Conservation (phyloP, 2,329 filamentous ascomycete genomes). For the Amauroascus niger region DNA sequence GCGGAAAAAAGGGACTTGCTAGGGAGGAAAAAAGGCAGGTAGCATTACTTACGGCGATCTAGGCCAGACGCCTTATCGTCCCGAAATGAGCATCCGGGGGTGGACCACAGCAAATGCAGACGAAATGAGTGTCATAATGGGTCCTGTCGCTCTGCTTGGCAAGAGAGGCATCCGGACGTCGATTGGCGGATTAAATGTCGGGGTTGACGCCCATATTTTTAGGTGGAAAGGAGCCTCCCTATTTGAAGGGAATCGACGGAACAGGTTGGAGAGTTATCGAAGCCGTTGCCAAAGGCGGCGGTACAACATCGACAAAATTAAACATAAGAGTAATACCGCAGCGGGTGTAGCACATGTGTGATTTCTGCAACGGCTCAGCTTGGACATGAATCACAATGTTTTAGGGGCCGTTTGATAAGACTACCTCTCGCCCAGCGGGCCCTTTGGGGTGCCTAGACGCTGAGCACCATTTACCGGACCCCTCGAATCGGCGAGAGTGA, state of each 20-base stretch:
- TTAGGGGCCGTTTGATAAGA: not conserved
- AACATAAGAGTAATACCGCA: slow-evolving; percentile 5
- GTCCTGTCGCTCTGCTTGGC: not conserved
- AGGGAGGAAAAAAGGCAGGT: not conserved
- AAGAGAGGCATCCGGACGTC: not conserved
- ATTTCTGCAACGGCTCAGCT: slow-evolving; percentile 5
- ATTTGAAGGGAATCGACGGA: slow-evolving; percentile 11
- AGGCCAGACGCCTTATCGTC: not conserved
- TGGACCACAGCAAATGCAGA: not conserved
- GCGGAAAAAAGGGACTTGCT: not conserved
- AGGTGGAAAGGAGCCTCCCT: not conserved
- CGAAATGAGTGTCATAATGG: not conserved
- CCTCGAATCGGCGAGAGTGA: not conserved
- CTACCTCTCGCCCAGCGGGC: not conserved
- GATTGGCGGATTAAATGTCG: slow-evolving; percentile 1
- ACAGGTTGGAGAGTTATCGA: not conserved
- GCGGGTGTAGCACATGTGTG: slow-evolving; percentile 11
- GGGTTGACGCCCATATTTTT: not conserved
- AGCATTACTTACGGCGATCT: not conserved
- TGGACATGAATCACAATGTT: not conserved
- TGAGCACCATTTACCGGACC: not conserved
- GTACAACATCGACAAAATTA: not conserved
- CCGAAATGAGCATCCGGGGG: not conserved
- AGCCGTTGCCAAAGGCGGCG: not conserved
- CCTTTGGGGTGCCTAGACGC: not conserved